Evolutionary conservation across 768 basidiomycete species (phyloP).

Genomic region (Amylocystis lapponica): DNA sequence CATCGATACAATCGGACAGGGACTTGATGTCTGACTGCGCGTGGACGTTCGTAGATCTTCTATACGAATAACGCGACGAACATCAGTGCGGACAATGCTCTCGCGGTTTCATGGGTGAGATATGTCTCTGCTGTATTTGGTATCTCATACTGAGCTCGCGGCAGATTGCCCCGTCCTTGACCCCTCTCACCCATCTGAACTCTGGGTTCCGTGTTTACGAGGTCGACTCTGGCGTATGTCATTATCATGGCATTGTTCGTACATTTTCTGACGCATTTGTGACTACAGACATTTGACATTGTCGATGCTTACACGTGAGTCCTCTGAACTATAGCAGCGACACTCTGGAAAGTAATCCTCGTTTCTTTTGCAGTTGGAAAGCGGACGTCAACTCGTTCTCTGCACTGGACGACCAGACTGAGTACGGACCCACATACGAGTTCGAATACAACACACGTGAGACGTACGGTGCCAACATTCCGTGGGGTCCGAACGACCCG

Average conservation of each 20-base stretch:
- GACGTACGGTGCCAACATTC: slow-evolving; percentile 51
- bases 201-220: slow-evolving; percentile 70
- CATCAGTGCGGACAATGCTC: slow-evolving; percentile 49
- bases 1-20: neutral
- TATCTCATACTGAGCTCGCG: neutral
- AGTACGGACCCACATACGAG: slow-evolving; percentile 50
- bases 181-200: slow-evolving; percentile 63
- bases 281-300: slow-evolving; percentile 61
- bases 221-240: slow-evolving; percentile 56
- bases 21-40: neutral
- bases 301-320: slow-evolving; percentile 71
- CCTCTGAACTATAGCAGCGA: slow-evolving; percentile 4
- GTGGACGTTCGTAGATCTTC: slow-evolving; percentile 41
- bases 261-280: neutral
- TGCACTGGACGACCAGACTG: slow-evolving; percentile 46
- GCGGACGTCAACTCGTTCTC: slow-evolving; percentile 53
- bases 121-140: neutral
- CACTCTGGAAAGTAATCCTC: neutral
- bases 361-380: slow-evolving; percentile 34
- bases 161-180: slow-evolving; percentile 63
- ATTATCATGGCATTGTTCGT: neutral
- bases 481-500: slow-evolving; percentile 57
- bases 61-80: slow-evolving; percentile 67
- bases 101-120: slow-evolving; percentile 42
- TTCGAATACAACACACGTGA: slow-evolving; percentile 65